A percentile compares a stretch with the other conserved stretches of the same genome.
Evolutionary conservation across 495 filamentous ascomycete species (phyloP).

Genomic region (Podospora comata): DNA sequence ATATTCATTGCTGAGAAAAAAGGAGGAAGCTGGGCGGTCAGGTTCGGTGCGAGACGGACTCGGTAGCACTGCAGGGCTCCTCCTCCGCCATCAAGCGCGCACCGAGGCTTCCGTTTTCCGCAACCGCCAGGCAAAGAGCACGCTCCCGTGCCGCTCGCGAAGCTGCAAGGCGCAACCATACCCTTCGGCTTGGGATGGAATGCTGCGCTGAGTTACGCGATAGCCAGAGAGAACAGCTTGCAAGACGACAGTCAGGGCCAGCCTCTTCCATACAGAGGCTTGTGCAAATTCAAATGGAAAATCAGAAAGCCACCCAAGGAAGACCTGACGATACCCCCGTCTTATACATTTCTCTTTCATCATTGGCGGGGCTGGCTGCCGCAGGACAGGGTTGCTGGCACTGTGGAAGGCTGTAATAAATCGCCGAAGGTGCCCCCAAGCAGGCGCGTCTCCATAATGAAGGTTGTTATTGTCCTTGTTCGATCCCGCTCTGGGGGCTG

Average conservation of each 20-base stretch:
- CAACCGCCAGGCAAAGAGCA: not conserved
- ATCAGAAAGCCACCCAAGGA: not conserved
- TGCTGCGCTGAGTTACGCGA: not conserved
- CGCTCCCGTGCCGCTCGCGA: not conserved
- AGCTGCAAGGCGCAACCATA: constrained; percentile 3
- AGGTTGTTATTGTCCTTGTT: not conserved
- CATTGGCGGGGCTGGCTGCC: not conserved
- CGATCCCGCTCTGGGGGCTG: not conserved
- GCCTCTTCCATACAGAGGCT: too few relatives aligned
- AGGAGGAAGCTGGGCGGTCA: not conserved
- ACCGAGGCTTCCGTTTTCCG: constrained; percentile 1
- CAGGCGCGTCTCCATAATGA: not conserved
- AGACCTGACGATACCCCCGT: not conserved
- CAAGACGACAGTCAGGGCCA: not conserved
- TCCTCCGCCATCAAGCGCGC: constrained; percentile 2
- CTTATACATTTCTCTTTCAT: not conserved
- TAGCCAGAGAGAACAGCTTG: not conserved
- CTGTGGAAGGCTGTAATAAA: not conserved
- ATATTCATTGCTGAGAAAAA: not conserved
- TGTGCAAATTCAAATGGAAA: too few relatives aligned
- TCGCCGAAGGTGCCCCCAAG: not conserved
- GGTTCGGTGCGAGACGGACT: not conserved
- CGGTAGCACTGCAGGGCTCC: not conserved
- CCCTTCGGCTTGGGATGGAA: not conserved
- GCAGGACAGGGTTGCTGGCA: not conserved